A percentile compares a stretch with the other conserved stretches of the same genome.
Evolutionary conservation across 345 rosid genomes (phyloP).

Genomic region (Populus euphratica): DNA sequence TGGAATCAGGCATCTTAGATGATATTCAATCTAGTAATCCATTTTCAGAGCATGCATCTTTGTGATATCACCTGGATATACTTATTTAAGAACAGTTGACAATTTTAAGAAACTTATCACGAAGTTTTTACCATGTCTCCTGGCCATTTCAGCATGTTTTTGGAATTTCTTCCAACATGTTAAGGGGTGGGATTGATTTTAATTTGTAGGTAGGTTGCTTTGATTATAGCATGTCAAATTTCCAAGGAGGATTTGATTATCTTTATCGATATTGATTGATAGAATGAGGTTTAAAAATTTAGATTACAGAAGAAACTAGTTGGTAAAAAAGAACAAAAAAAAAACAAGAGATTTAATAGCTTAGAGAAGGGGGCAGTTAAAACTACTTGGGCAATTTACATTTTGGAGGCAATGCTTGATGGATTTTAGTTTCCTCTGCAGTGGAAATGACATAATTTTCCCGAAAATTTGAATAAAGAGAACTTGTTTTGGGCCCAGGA

Average conservation of each 20-base stretch:
- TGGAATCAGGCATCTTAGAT: background rate
- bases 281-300: background rate
- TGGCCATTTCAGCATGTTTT: background rate
- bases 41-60: background rate
- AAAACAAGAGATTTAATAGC: background rate
- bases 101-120: background rate
- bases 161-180: background rate
- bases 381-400: too few relatives aligned
- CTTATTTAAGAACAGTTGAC: background rate
- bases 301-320: background rate
- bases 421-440: too few relatives aligned
- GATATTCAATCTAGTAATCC: background rate
- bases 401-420: too few relatives aligned
- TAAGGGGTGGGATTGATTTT: background rate
- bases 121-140: background rate
- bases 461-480: too few relatives aligned
- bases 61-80: background rate
- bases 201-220: background rate
- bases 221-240: background rate
- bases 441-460: too few relatives aligned
- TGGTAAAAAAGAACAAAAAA: background rate
- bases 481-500: too few relatives aligned
- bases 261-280: background rate
- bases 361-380: background rate
- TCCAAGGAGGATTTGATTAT: background rate